Percentiles rank a stretch among this genome's conserved stretches.
phyloP scores from a whole-genome alignment of 2,329 filamentous ascomycete species.

The Tolypocladium nubicola region DNA sequence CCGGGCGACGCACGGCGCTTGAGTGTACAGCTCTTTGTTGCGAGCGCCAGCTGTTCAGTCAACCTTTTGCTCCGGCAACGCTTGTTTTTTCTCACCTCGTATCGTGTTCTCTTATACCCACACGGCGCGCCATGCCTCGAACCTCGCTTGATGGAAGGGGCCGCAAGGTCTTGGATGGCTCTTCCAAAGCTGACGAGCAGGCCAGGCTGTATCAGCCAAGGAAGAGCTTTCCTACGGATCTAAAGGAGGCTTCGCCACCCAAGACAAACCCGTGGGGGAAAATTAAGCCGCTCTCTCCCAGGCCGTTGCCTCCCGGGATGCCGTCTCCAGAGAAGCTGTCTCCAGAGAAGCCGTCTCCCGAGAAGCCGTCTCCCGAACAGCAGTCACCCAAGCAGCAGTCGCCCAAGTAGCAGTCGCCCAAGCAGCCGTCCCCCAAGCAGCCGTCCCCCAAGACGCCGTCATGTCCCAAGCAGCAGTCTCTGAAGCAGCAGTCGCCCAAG shows the following conservation, averaged over 20 bases:
- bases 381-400: neutral
- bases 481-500: neutral
- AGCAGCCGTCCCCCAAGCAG: neutral
- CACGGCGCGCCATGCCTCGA: slow-evolving; percentile 10
- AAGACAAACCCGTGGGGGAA: slow-evolving; percentile 20
- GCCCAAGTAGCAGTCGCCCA: neutral
- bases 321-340: neutral
- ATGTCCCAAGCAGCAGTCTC: neutral
- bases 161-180: slow-evolving; percentile 2
- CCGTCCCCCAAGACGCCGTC: neutral
- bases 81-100: neutral
- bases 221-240: slow-evolving; percentile 1
- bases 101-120: neutral
- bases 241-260: slow-evolving; percentile 22
- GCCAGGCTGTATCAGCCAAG: neutral
- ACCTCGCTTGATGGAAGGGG: slow-evolving; percentile 15
- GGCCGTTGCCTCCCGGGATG: neutral
- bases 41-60: neutral
- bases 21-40: neutral
- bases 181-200: slow-evolving; percentile 5
- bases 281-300: neutral
- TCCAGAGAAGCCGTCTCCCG: neutral
- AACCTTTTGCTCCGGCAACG: neutral
- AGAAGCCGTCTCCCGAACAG: neutral
- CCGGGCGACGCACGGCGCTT: neutral